Evolutionary conservation across 1,284 basidiomycete species (phyloP), one percentile per base, ranked within the genome.

Genomic region (Sporisorium iseilematis-ciliati): DNA sequence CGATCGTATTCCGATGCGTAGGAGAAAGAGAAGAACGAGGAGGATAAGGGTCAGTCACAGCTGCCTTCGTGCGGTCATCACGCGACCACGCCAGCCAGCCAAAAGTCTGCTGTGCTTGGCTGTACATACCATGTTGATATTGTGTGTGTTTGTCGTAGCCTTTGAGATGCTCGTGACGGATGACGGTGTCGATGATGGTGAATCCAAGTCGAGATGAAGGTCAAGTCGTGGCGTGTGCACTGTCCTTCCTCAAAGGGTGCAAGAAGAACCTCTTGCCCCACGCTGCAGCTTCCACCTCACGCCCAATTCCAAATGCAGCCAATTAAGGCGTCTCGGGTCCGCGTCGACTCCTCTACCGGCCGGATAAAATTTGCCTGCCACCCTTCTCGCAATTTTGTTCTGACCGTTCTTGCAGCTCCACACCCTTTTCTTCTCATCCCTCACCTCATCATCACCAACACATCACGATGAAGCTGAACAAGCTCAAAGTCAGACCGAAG

Each of bases 401-500:
- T 23, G 7, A 20, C 33, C 48, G 51, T 57, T 57, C 57, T 66
- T 66, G 49, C 25, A 35, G 38, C 50, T 51, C 43, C 43, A 10
- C n/a, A 21, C 21, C 18, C 2, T 31, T 31, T 52, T 51, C 48
- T 63, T 62, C 53, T 57, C 57, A 42, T 25, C 35, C 35, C 14
- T 38, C 60, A 60, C 45, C 55, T 29, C 48, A 26, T 42, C 57
- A 2, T 42, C 42, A 38, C 3, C 43, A 18, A 4, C 7, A 40
- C 31, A 12, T 41, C 50, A 65, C 50, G 21, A 83, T 82, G 81
- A 82, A 80, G 72, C 65, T 83, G 54, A 74, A 82, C 64, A 79
- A 82, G 68, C 79, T 82, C 73, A 83, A 82, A 57, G 82, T 83
- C 49, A 67, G 80, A 41, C 92, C 92, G 46, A 89, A 89, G 64